A percentile compares a stretch with the other conserved stretches of the same genome.
Evolutionary conservation across 352 stramenopile species (phyloP).

Genomic region (Blastocystis sp.): DNA sequence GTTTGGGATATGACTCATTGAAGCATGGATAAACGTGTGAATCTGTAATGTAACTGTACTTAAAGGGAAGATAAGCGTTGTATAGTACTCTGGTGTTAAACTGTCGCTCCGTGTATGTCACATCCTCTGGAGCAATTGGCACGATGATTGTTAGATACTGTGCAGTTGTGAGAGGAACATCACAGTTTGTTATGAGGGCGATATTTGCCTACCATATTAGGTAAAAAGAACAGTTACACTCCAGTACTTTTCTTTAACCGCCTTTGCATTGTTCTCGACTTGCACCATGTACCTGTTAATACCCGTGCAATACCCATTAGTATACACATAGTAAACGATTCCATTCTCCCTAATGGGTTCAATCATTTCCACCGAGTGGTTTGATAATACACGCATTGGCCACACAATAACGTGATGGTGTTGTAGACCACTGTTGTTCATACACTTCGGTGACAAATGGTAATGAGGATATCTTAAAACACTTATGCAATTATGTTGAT

Average conservation of each 20-base stretch:
- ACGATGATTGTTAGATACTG: neutral
- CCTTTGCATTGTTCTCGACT: neutral
- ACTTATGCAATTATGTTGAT: no score
- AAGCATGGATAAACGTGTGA: neutral
- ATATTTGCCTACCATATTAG: slow-evolving; percentile 2
- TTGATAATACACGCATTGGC: no score
- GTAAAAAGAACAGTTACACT: neutral
- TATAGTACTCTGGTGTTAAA: neutral
- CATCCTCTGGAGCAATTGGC: neutral
- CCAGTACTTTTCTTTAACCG: neutral
- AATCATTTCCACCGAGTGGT: no score
- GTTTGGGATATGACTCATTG: no score
- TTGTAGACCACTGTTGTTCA: no score
- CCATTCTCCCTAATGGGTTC: neutral
- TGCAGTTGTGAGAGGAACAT: neutral
- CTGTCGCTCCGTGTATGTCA: neutral
- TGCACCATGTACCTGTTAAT: neutral
- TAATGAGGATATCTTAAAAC: no score
- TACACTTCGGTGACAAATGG: no score
- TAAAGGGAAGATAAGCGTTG: no score
- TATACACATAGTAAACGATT: slow-evolving; percentile 18
- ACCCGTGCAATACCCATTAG: neutral
- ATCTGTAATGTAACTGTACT: neutral
- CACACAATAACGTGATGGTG: no score
- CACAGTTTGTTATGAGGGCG: neutral